phyloP scores from a whole-genome alignment of 257 asterid genomes.

The Osmanthus fragrans region DNA sequence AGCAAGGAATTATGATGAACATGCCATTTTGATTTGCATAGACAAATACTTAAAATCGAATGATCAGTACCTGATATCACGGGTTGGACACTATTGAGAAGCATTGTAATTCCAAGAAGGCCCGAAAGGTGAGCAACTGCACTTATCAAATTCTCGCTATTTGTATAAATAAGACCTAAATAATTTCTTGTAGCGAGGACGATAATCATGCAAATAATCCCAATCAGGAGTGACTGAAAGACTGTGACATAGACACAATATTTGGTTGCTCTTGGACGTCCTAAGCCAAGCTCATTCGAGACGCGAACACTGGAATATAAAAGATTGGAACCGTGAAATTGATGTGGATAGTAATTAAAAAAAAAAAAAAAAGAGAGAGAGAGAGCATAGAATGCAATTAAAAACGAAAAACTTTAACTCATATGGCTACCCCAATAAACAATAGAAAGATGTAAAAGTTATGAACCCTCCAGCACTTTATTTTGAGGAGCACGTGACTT shows the following conservation, averaged over 20 bases:
- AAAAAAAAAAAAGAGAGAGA: no score
- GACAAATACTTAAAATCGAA: not conserved
- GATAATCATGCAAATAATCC: conserved; percentile 46
- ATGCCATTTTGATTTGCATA: no score
- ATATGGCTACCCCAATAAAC: no score
- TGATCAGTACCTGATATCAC: conserved; percentile 60
- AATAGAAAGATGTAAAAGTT: no score
- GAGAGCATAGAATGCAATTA: no score
- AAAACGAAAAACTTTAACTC: no score
- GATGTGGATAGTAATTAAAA: not conserved
- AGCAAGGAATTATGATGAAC: no score
- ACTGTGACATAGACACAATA: conserved; percentile 49
- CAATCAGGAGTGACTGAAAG: conserved; percentile 54
- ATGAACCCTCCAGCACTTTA: no score
- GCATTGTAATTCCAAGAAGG: conserved; percentile 75
- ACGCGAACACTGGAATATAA: conserved; percentile 60
- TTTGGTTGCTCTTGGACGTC: conserved; percentile 66
- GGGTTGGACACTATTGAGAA: conserved; percentile 79
- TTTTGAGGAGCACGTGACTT: no score
- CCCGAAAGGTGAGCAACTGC: conserved; percentile 66
- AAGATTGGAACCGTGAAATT: not conserved
- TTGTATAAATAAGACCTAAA: conserved; percentile 47
- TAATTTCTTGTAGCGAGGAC: conserved; percentile 43
- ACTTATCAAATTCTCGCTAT: conserved; percentile 43
- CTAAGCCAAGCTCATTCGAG: conserved; percentile 74